phyloP scores from a whole-genome alignment of 768 basidiomycete species.

The Tricholoma sp. region DNA sequence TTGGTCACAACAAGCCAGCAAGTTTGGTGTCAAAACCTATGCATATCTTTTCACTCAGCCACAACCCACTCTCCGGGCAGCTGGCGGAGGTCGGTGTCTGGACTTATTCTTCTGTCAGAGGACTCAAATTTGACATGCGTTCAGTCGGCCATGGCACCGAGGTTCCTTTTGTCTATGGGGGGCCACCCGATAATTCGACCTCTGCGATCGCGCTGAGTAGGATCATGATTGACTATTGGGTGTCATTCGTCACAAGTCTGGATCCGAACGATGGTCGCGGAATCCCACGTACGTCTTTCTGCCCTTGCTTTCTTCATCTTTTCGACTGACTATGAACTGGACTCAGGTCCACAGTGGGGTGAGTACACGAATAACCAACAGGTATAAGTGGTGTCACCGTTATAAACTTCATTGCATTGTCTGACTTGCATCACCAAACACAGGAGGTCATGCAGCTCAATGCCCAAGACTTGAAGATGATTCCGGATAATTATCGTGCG shows the following conservation, averaged over 20 bases:
- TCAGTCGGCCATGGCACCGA: constrained; percentile 27
- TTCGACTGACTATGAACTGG: constrained; percentile 3
- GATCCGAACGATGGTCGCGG: constrained; percentile 41
- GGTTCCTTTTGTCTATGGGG: constrained; percentile 27
- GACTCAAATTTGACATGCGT: background rate
- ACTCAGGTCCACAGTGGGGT: constrained; percentile 19
- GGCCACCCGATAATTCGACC: constrained; percentile 7
- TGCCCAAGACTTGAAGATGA: constrained; percentile 20
- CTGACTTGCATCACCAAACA: background rate
- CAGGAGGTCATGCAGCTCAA: constrained; percentile 24
- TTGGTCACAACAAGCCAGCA: constrained; percentile 30
- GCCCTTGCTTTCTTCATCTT: background rate
- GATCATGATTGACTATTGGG: constrained; percentile 40
- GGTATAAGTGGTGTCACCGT: background rate
- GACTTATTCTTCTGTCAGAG: background rate
- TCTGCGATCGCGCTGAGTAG: constrained; percentile 23
- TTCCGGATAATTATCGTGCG: constrained; percentile 22
- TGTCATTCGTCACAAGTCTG: constrained; percentile 40
- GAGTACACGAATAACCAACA: constrained; percentile 14
- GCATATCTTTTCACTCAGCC: constrained; percentile 37
- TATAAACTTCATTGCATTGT: background rate
- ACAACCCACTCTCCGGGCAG: constrained; percentile 7
- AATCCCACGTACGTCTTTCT: constrained; percentile 20
- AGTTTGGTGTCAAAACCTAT: constrained; percentile 25
- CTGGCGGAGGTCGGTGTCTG: background rate